phyloP scores from a whole-genome alignment of 768 basidiomycete genomes.

The Leucocoprinus sp. region DNA sequence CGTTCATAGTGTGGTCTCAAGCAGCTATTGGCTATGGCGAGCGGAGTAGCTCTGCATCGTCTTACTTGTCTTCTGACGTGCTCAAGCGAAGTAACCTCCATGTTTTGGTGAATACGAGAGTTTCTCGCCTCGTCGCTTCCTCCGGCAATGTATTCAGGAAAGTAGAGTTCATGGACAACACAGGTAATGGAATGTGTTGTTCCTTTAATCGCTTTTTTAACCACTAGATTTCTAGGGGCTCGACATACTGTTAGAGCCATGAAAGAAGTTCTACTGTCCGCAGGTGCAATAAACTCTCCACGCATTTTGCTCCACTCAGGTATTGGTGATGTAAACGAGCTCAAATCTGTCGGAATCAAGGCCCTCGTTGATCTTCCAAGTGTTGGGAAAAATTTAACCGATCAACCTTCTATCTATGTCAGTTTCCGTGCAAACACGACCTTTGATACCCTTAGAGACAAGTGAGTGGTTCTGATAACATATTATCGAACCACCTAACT shows the following conservation, averaged over 20 bases:
- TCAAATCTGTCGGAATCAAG: constrained; percentile 16
- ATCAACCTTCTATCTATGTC: constrained; percentile 16
- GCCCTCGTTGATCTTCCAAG: constrained; percentile 20
- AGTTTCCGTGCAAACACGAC: constrained; percentile 14
- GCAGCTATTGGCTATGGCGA: constrained; percentile 20
- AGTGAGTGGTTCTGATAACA: background rate
- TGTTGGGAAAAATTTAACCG: constrained; percentile 23
- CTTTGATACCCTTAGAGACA: background rate
- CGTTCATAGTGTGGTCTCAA: constrained; percentile 15
- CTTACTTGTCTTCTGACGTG: constrained; percentile 20
- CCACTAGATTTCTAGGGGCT: background rate
- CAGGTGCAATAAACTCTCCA: constrained; percentile 12
- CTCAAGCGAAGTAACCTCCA: constrained; percentile 22
- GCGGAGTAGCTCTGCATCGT: constrained; percentile 24
- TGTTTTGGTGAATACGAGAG: constrained; percentile 22
- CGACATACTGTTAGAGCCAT: background rate
- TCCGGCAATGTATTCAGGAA: background rate
- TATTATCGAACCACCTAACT: background rate
- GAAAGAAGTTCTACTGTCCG: constrained; percentile 14
- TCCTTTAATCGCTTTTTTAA: background rate
- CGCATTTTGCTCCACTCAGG: constrained; percentile 14
- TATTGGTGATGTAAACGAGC: constrained; percentile 12
- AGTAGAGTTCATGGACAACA: background rate
- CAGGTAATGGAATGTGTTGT: background rate
- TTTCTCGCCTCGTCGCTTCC: constrained; percentile 17